Evolutionary conservation across 75 land plant species (phyloP), one percentile per base, ranked within the genome.

Genomic region (Sequoia sempervirens): DNA sequence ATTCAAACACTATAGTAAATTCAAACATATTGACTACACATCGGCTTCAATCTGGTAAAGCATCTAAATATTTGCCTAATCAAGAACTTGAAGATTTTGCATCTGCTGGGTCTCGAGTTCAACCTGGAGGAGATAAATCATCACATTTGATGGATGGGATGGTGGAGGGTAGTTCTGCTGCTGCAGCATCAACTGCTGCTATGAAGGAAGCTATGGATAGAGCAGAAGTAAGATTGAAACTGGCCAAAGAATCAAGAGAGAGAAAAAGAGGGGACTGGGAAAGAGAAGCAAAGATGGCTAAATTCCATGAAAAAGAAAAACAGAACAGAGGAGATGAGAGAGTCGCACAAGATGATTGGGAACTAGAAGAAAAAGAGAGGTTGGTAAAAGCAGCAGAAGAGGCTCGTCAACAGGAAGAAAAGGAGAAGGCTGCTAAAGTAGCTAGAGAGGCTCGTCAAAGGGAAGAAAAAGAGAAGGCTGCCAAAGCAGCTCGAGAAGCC

Each of bases 151-250:
- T 82, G 82, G 90, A 92, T 84, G 85, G 88, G 12, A 88, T 87
- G 81, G 80, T 92, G 20, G 93, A 90, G 84, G 86, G 87, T 18
- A 86, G 87, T 61, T 89, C 90, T 82, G 89, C 94, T 85, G 90
- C 91, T 72, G 84, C 87, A 69, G 92, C 88, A 12, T 93, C 92
- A 82, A 92, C 88, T 26, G 90, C 91, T 82, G 92, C 92, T 40
- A 91, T 92, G 90, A 92, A 86, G 85, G 91, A 94, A 76, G 91
- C 88, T 75, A 89, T 90, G 89, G 91, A 92, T 46, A 86, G 87
- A 83, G 92, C 93, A 75, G 86, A 92, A 86, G 87, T 86, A 53
- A 92, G 83, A 54, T 81, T 93, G 18, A 87, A 84, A 58, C 87
- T 79, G 82, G 92, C 85, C 41, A 93, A 91, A 84, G 91, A 89